phyloP scores from a whole-genome alignment of 495 filamentous ascomycete species.

The Penicillium argentinense region DNA sequence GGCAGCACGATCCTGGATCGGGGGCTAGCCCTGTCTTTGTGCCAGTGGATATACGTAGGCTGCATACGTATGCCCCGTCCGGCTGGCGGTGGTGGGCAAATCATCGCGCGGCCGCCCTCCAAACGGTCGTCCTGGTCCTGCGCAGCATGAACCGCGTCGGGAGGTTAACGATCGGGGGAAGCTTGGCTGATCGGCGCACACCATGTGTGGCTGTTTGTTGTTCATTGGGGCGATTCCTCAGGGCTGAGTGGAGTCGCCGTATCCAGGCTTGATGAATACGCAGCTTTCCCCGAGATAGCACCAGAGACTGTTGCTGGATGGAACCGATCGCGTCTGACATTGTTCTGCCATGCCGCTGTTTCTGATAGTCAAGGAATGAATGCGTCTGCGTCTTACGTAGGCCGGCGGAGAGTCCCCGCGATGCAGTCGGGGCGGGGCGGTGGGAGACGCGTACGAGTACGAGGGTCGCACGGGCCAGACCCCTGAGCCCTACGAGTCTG shows the following conservation, averaged over 20 bases:
- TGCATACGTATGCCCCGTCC: constrained; percentile 29
- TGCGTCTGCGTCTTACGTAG: constrained; percentile 23
- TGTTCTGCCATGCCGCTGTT: no score
- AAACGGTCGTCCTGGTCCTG: constrained; percentile 7
- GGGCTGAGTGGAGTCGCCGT: no score
- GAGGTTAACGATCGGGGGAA: constrained; percentile 24
- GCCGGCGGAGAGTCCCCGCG: constrained; percentile 18
- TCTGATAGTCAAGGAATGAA: not conserved
- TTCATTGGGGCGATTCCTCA: not conserved
- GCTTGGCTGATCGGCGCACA: constrained; percentile 22
- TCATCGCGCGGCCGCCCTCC: constrained; percentile 23
- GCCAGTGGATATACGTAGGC: constrained; percentile 26
- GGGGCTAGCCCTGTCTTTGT: constrained; percentile 9
- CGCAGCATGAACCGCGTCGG: constrained; percentile 7
- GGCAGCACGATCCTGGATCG: constrained; percentile 15
- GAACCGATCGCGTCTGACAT: no score
- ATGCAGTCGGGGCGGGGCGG: constrained; percentile 27
- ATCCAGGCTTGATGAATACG: no score
- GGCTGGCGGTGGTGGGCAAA: constrained; percentile 11
- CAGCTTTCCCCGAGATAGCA: no score
- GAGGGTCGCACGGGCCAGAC: constrained; percentile 18
- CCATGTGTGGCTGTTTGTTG: constrained; percentile 6
- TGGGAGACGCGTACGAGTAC: constrained; percentile 29
- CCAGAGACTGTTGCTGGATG: no score
- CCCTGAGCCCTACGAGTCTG: constrained; percentile 1